Percentiles rank a stretch among this genome's conserved stretches.
Conservation (phyloP, 768 basidiomycete genomes). For the Mycena indigotica region DNA sequence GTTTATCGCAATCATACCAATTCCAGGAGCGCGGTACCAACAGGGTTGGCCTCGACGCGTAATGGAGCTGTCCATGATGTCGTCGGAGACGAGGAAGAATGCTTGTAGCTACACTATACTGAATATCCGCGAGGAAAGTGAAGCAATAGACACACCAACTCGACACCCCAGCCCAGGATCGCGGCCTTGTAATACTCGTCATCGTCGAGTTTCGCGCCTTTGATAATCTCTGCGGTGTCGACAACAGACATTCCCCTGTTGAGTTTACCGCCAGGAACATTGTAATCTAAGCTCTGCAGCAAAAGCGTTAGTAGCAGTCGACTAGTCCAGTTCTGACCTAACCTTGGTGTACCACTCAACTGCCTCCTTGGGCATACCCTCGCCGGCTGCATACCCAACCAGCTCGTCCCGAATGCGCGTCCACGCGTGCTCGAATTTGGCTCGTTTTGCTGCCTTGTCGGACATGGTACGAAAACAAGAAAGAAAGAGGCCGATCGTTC, state of each 20-base stretch:
- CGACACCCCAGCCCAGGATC: conserved; percentile 92
- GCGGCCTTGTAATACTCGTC: conserved; percentile 90
- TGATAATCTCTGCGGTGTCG: conserved; percentile 88
- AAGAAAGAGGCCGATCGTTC: neutral
- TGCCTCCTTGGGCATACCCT: conserved; percentile 84
- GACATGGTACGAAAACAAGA: conserved; percentile 22
- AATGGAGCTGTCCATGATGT: conserved; percentile 95
- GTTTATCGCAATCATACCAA: conserved; percentile 90
- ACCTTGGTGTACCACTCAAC: conserved; percentile 85
- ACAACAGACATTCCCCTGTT: conserved; percentile 97
- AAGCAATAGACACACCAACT: conserved; percentile 68
- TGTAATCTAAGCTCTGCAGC: conserved; percentile 81
- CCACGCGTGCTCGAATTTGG: conserved; percentile 75
- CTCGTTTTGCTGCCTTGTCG: conserved; percentile 37
- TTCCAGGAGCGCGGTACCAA: conserved; percentile 73
- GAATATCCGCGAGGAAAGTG: neutral
- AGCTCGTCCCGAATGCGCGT: conserved; percentile 76
- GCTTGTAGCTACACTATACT: conserved; percentile 76
- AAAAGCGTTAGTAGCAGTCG: neutral
- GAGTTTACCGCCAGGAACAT: conserved; percentile 95
- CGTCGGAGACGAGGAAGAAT: conserved; percentile 95
- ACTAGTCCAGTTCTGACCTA: conserved; percentile 28
- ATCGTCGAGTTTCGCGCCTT: conserved; percentile 67
- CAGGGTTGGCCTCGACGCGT: conserved; percentile 94
- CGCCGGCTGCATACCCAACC: conserved; percentile 60